Base-by-base conservation (phyloP, 495 filamentous ascomycete genomes). In the Umbilicaria muhlenbergii region DNA sequence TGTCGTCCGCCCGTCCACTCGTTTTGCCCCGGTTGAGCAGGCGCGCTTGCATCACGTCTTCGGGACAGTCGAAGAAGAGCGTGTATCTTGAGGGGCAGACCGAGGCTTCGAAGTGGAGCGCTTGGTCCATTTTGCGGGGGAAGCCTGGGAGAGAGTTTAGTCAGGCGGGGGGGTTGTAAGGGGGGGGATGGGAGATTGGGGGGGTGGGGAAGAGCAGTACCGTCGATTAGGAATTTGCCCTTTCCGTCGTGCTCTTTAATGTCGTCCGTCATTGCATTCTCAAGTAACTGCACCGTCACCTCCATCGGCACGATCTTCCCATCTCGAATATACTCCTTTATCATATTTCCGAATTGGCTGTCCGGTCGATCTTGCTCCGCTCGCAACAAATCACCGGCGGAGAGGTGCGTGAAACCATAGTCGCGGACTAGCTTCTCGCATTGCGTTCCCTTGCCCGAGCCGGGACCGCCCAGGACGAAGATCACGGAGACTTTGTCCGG, bases 241-340 rank as follows among this genome's bases (percentile, higher is more conserved):
- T 56, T 41, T 37, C 47, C 21, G 15, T 47, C 48, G 14, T 58
- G 51, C 19, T 52, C 28, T 39, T 50, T 51, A 10, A 87, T 70
- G 0, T 65, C 63, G 3, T 74, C 75, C 43, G 68, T 74, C 83
- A 98, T 95, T 7, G 87, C 83, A 58, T 93, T 87, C 61, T 94
- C 91, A 3, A 98, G 73, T 13, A 98, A 60, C 21, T 81, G 78
- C 33, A 98, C 80, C n/a, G 91, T 98, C 16, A 98, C 86, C 57
- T 96, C 89, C 89, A 94, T 94, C 10, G 91, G 91, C 49, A 98
- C 91, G 61, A 98, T 98, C 51, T 75, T 79, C 47, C 91, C 91
- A 57, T 98, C 80, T 33, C 75, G 76, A 70, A 98, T 98, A 68
- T 87, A 86, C 38, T 76, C 67, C 46, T 78, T 78, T 72, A 98